Base-by-base conservation (phyloP, 495 filamentous ascomycete genomes). In the Penicillium arizonense region DNA sequence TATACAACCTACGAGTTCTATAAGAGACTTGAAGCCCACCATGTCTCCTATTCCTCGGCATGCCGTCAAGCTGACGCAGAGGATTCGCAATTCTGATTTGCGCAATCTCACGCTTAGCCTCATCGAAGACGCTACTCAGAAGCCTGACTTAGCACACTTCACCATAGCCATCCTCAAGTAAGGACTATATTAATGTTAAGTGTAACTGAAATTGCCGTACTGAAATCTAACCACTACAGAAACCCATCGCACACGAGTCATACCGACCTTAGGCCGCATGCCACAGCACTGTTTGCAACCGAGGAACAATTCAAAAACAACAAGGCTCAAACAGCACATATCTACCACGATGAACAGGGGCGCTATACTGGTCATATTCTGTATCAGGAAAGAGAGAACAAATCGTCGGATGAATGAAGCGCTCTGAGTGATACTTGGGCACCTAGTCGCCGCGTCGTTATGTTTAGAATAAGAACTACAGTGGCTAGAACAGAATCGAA, bases 161-260 rank as follows among this genome's bases (percentile, higher is more conserved):
- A 58, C 55, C 26, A 58, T 53, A 21, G 55, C 55, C 42, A 52
- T 36, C 33, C 50, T 58, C 50, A 53, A 55, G 53, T 56, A 56
- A 56, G 53, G 32, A 32, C 30, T 38, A 24, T 41, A 26, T 37
- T 3, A 26, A 53, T 44, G 14, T 44, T 44, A 43, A 23, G 28
- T 43, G 39, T 16, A 38, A 38, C 36, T n/a, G 26, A 26, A 14
- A 24, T 37, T 45, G 32, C 42, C 32, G n/a, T 53, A 28, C 41
- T 21, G 30, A 53, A 52, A 56, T 34, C 47, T 52, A 46, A 56
- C 53, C 42, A 51, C 28, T 35, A 39, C 54, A 56, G 54, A 40
- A 52, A 56, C 24, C 47, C 54, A 42, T 56, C 54, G 47, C 54
- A 56, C 47, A 56, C 54, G 47, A 56, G 54, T 40, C 54, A 56